A percentile compares a stretch with the other conserved stretches of the same genome.
These are phyloP conservation scores for Chrysoporthe austroafricana DNA, from an alignment of 2,329 filamentous ascomycete genomes.

Conservation along the genomic window DNA sequence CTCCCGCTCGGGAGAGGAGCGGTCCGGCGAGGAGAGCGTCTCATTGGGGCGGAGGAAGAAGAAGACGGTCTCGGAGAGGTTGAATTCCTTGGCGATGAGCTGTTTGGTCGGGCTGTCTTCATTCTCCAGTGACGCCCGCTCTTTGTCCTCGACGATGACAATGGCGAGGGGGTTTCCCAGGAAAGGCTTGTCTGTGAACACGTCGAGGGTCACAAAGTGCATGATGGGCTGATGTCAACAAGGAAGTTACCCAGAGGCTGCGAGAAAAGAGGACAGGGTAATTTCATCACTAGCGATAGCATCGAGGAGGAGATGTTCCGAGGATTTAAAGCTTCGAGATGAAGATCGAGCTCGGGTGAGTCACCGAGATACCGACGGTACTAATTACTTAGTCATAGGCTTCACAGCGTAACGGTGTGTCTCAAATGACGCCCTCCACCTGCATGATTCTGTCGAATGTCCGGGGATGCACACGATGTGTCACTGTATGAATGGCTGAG, in stretches of 20 bases:
- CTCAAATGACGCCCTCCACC: not conserved
- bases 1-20: slow-evolving; percentile 41
- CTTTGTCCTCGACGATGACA: slow-evolving; percentile 52
- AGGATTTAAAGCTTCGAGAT: too few relatives aligned
- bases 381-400: too few relatives aligned
- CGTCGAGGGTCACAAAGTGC: slow-evolving; percentile 58
- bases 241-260: not conserved
- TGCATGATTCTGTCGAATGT: not conserved
- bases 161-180: slow-evolving; percentile 65
- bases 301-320: too few relatives aligned
- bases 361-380: not conserved
- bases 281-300: not conserved
- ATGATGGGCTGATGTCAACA: slow-evolving; percentile 34
- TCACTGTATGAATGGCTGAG: not conserved
- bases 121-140: slow-evolving; percentile 48
- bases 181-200: slow-evolving; percentile 58
- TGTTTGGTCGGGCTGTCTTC: slow-evolving; percentile 52
- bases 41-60: slow-evolving; percentile 51
- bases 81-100: slow-evolving; percentile 64
- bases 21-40: slow-evolving; percentile 29
- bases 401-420: too few relatives aligned
- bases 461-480: not conserved
- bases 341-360: not conserved
- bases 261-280: not conserved
- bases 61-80: slow-evolving; percentile 67